Evolutionary conservation across 192 early-diverging fungal genomes (phyloP), one percentile per base, ranked within the genome.

Genomic region (Coemansia sp.): DNA sequence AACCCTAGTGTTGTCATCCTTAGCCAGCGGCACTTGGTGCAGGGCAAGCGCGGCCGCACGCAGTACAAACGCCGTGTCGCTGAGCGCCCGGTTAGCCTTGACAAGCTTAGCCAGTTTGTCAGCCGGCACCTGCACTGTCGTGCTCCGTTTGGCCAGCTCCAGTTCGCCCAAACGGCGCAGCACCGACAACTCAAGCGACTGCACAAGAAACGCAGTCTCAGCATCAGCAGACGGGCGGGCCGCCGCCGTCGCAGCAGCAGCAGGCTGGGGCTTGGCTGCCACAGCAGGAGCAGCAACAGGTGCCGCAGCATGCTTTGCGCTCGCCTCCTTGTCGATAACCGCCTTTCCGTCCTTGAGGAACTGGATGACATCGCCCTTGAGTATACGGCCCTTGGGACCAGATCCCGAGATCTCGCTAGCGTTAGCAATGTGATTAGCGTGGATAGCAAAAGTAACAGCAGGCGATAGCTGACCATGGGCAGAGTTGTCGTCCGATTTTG

Each of bases 351-450:
- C 67, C 57, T 69, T 70, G 38, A 92, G 66, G 70, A 87, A 88
- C 14, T 74, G 80, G 21, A 92, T 71, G 0, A 92, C 88, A 61
- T 92, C 91, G 45, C 91, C 91, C 79, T 92, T 92, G 46, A 92
- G 78, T 36, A 92, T 77, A 23, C 87, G 85, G 9, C 91, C 91
- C 86, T 87, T 80, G 55, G 85, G 86, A 58, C 88, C 85, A 76
- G 91, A 81, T 21, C 74, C 79, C 14, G 59, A 20, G 34, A 82
- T 82, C 23, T 82, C 79, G 18, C 36, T 42, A 50, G 85, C 73
- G 35, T 79, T 79, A 3, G 73, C 46, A 24, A 84, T 84, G 40
- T 76, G 73, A 57, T 73, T 73, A 6, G 77, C 56, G 23, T 84
- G 69, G n/a, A 84, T 66, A 28, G 77, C 74, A 69, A 75, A 83